Percentiles rank a stretch among this genome's conserved stretches.
Conservation (phyloP, 1,139 yeast species). For the Taphrina wiesneri region DNA sequence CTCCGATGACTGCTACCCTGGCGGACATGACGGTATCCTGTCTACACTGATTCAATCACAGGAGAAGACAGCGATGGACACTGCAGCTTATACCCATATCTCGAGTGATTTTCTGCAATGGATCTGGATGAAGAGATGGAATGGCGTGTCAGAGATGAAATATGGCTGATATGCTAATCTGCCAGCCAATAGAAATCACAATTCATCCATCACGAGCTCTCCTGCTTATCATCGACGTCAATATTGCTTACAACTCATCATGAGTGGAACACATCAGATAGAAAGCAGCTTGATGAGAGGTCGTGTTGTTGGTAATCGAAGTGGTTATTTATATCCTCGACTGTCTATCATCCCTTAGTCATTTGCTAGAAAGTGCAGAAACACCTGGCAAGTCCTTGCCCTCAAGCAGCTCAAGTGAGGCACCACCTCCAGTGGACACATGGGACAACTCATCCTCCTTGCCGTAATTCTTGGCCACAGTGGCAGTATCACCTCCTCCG, state of each 20-base stretch:
- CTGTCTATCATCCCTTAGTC: neutral
- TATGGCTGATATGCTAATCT: neutral
- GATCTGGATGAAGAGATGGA: neutral
- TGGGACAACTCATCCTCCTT: constrained; percentile 92
- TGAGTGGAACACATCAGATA: no score
- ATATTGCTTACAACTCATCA: no score
- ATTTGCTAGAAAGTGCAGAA: constrained; percentile 75
- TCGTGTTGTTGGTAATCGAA: no score
- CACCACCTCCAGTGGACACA: constrained; percentile 99
- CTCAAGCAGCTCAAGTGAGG: constrained; percentile 93
- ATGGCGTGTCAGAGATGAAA: neutral
- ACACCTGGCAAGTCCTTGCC: constrained; percentile 99
- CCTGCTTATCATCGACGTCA: no score
- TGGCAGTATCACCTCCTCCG: constrained; percentile 99
- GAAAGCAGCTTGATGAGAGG: no score
- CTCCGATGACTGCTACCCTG: constrained; percentile 67
- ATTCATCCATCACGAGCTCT: no score
- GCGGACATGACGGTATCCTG: no score
- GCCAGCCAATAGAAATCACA: neutral
- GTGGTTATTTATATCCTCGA: neutral
- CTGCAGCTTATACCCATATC: no score
- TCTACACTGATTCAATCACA: no score
- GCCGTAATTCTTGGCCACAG: constrained; percentile 96
- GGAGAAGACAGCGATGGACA: no score
- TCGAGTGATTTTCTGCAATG: no score